phyloP scores from a whole-genome alignment of 768 basidiomycete species.

The Tylopilus cervinicoccineus region DNA sequence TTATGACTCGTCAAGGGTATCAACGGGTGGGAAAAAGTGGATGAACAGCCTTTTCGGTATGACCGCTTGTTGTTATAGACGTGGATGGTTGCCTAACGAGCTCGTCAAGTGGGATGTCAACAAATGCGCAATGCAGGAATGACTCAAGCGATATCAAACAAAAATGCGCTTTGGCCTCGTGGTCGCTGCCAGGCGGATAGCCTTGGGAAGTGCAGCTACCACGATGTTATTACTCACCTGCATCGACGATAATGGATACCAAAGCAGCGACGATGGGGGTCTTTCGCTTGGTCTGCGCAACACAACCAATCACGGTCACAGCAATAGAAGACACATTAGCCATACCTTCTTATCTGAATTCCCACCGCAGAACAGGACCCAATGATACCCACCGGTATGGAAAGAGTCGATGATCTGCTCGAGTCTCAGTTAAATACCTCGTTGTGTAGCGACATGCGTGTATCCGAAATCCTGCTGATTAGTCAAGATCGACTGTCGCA shows the following conservation, averaged over 20 bases:
- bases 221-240: constrained; percentile 33
- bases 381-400: constrained; percentile 52
- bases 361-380: constrained; percentile 54
- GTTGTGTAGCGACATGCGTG: constrained; percentile 37
- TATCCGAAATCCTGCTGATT: constrained; percentile 63
- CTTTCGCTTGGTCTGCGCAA: constrained; percentile 51
- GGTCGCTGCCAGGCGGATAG: constrained; percentile 32
- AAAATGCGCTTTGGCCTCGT: constrained; percentile 52
- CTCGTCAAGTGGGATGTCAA: constrained; percentile 40
- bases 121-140: background rate
- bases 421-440: constrained; percentile 34
- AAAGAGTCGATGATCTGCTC: constrained; percentile 60
- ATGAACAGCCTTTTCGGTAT: constrained; percentile 52
- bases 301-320: background rate
- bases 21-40: background rate
- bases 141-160: constrained; percentile 44
- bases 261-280: constrained; percentile 54
- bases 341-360: constrained; percentile 60
- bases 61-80: constrained; percentile 62
- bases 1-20: constrained; percentile 12
- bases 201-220: background rate
- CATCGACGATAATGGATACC: constrained; percentile 55
- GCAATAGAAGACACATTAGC: background rate
- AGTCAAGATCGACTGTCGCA: constrained; percentile 14
- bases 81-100: constrained; percentile 60